These are phyloP conservation scores for Rhizophagus clarus DNA, from an alignment of 192 early-diverging fungal species.

Conservation along the genomic window DNA sequence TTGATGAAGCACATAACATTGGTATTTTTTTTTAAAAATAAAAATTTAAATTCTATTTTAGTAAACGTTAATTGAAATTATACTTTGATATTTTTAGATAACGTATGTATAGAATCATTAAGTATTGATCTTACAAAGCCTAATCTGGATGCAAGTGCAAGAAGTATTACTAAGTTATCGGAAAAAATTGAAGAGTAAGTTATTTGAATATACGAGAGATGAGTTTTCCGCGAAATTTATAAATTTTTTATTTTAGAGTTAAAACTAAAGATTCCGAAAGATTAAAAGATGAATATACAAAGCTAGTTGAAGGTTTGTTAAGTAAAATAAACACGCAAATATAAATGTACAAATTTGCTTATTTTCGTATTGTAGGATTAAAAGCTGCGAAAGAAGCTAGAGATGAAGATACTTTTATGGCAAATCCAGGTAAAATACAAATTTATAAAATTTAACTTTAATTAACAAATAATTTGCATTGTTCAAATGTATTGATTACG, in stretches of 20 bases:
- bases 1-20: conserved; percentile 99
- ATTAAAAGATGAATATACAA: conserved; percentile 86
- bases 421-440: conserved; percentile 71
- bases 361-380: conserved; percentile 54
- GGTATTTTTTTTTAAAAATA: conserved; percentile 50
- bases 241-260: conserved; percentile 49
- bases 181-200: conserved; percentile 72
- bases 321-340: neutral
- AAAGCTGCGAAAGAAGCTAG: conserved; percentile 69
- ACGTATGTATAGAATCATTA: conserved; percentile 97
- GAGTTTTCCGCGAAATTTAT: neutral
- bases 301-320: conserved; percentile 76
- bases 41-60: neutral
- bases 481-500: neutral
- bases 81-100: conserved; percentile 60
- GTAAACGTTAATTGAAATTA: neutral
- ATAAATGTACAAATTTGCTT: neutral
- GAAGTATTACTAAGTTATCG: conserved; percentile 70
- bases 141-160: conserved; percentile 86
- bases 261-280: conserved; percentile 87
- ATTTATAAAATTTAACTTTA: neutral
- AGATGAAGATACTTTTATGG: conserved; percentile 86
- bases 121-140: conserved; percentile 92
- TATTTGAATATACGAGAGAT: neutral
- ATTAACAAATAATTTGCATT: neutral